phyloP scores from a whole-genome alignment of 1,284 basidiomycete genomes.

The Puccinia triticina region DNA sequence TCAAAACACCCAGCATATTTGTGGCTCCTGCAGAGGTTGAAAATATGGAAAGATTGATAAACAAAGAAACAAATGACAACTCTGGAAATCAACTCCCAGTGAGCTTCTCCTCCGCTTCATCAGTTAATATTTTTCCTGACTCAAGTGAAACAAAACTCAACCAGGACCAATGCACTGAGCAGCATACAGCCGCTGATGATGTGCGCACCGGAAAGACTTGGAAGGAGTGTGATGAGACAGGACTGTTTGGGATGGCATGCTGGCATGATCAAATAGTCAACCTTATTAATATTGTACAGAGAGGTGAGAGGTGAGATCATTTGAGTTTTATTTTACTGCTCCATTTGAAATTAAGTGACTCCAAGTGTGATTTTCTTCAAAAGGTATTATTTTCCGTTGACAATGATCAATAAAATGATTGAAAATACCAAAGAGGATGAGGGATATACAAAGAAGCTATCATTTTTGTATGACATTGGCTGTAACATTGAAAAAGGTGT shows the following conservation, averaged over 20 bases:
- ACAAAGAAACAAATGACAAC: neutral
- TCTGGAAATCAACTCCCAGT: neutral
- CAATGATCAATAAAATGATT: conserved; percentile 18
- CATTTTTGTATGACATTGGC: conserved; percentile 10
- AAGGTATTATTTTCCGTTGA: conserved; percentile 2
- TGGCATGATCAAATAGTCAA: conserved; percentile 1
- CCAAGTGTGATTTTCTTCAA: neutral
- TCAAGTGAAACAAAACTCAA: neutral
- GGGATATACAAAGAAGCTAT: neutral
- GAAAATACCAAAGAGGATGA: neutral
- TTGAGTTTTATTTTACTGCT: neutral
- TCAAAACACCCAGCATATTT: neutral
- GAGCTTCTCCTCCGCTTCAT: neutral
- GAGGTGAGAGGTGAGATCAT: conserved; percentile 12
- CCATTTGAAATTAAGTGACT: neutral
- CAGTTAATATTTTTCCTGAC: neutral
- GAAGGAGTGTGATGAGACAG: conserved; percentile 26
- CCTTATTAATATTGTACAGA: conserved; percentile 12
- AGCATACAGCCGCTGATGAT: conserved; percentile 24
- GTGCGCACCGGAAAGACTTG: neutral
- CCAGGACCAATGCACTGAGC: conserved; percentile 8
- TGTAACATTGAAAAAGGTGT: conserved; percentile 35
- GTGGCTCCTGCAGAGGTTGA: neutral
- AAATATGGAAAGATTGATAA: neutral
- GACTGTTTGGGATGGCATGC: conserved; percentile 44